Percentiles rank a stretch among this genome's conserved stretches.
Conservation (phyloP, 1,284 basidiomycete genomes). For the Rhodotorula sp. region DNA sequence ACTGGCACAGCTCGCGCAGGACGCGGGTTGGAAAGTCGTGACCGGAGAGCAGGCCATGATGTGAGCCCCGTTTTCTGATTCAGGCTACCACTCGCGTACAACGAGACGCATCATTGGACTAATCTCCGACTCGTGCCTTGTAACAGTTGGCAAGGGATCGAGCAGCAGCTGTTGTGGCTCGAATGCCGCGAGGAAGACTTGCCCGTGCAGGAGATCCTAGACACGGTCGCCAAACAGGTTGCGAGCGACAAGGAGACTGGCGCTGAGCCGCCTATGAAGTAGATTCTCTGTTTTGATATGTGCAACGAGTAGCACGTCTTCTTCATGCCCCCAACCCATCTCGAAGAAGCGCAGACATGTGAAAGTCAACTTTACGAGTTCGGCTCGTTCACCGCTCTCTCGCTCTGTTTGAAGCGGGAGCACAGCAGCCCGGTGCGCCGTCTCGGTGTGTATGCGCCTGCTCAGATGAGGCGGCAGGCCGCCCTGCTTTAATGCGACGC, state of each 20-base stretch:
- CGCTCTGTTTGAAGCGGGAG: too few species aligned
- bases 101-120: not conserved
- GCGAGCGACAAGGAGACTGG: constrained; percentile 33
- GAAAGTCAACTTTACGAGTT: too few species aligned
- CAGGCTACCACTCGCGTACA: too few species aligned
- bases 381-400: too few species aligned
- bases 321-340: not conserved
- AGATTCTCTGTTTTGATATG: not conserved
- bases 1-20: constrained; percentile 33
- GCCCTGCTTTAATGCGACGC: too few species aligned
- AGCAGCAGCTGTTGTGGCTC: constrained; percentile 43
- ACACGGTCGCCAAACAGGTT: constrained; percentile 34
- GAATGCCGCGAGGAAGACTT: constrained; percentile 31
- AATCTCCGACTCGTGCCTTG: not conserved
- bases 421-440: too few species aligned
- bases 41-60: constrained; percentile 42
- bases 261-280: constrained; percentile 31
- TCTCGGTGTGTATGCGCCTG: too few species aligned
- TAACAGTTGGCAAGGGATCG: constrained; percentile 39
- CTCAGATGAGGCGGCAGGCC: too few species aligned
- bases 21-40: constrained; percentile 41
- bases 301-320: not conserved
- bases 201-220: constrained; percentile 32
- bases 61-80: not conserved
- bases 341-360: too few species aligned